These are phyloP conservation scores for Prunus yedoensis DNA, from an alignment of 331 rosid genomes.

Conservation along the genomic window DNA sequence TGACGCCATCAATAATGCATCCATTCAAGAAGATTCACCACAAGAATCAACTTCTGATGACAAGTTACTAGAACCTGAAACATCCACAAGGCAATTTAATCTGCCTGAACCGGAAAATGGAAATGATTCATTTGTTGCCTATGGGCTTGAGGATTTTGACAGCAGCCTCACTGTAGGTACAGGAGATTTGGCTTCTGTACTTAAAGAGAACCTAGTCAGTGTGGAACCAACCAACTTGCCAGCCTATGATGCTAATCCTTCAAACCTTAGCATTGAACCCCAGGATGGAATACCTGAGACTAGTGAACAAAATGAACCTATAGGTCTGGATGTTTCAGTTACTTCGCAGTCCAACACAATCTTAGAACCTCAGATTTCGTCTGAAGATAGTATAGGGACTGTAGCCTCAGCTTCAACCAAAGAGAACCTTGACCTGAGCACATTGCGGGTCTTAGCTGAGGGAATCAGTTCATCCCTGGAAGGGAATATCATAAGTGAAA, in stretches of 20 bases:
- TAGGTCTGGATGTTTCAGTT: conserved; percentile 27
- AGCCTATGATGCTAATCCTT: conserved; percentile 34
- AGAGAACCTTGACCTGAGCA: conserved; percentile 38
- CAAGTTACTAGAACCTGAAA: conserved; percentile 40
- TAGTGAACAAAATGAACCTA: conserved; percentile 34
- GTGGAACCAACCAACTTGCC: conserved; percentile 40
- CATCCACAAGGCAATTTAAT: conserved; percentile 24
- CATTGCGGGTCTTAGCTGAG: conserved; percentile 40
- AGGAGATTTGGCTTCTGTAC: conserved; percentile 46
- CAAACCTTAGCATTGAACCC: conserved; percentile 38
- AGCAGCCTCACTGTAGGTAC: conserved; percentile 34
- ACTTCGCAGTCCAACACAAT: conserved; percentile 36
- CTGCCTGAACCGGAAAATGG: conserved; percentile 48
- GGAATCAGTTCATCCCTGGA: conserved; percentile 45
- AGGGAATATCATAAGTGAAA: conserved; percentile 36
- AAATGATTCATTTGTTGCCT: conserved; percentile 40
- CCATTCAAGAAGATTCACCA: conserved; percentile 44
- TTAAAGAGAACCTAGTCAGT: conserved; percentile 39
- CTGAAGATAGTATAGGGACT: conserved; percentile 38
- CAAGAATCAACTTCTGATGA: conserved; percentile 39
- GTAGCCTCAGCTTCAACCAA: conserved; percentile 35
- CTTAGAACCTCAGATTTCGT: conserved; percentile 37
- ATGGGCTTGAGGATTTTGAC: conserved; percentile 52
- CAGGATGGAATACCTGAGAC: conserved; percentile 45
- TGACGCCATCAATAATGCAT: conserved; percentile 40